These are phyloP conservation scores for Aureobasidium musti DNA, from an alignment of 2,329 filamentous ascomycete species.

Conservation along the genomic window DNA sequence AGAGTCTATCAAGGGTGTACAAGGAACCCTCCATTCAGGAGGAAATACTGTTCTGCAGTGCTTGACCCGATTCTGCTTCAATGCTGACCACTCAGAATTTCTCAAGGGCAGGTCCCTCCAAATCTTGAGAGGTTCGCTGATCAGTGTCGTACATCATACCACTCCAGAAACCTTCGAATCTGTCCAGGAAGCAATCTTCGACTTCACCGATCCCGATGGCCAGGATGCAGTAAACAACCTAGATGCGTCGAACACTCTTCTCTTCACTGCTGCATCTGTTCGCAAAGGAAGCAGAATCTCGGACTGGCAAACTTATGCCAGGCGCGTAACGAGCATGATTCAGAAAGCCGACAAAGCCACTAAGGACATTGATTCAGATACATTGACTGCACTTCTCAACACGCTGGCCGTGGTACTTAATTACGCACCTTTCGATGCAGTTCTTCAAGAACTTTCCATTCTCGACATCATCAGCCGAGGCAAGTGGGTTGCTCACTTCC, in stretches of 20 bases:
- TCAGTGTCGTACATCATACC: conserved; percentile 80
- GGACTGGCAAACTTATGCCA: conserved; percentile 69
- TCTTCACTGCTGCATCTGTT: conserved; percentile 74
- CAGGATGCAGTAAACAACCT: conserved; percentile 45
- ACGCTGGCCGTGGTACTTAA: conserved; percentile 67
- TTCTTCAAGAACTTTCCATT: conserved; percentile 68
- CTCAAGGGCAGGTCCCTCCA: conserved; percentile 42
- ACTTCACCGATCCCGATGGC: conserved; percentile 46
- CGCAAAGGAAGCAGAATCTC: conserved; percentile 73
- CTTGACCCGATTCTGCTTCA: conserved; percentile 28
- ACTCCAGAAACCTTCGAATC: conserved; percentile 71
- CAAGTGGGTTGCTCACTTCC: conserved; percentile 69
- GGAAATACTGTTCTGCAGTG: conserved; percentile 40
- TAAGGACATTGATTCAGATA: background rate
- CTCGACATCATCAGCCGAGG: conserved; percentile 67
- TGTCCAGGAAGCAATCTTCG: conserved; percentile 63
- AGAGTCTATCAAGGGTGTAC: conserved; percentile 70
- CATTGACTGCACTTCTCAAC: conserved; percentile 46
- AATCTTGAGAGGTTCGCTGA: conserved; percentile 73
- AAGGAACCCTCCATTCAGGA: conserved; percentile 60
- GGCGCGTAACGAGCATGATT: conserved; percentile 42
- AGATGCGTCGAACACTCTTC: conserved; percentile 51
- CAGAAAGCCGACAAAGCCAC: conserved; percentile 31
- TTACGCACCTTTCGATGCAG: conserved; percentile 73
- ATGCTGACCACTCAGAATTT: conserved; percentile 42